phyloP scores from a whole-genome alignment of 306 rosid genomes.

The Hippophae tibetana region DNA sequence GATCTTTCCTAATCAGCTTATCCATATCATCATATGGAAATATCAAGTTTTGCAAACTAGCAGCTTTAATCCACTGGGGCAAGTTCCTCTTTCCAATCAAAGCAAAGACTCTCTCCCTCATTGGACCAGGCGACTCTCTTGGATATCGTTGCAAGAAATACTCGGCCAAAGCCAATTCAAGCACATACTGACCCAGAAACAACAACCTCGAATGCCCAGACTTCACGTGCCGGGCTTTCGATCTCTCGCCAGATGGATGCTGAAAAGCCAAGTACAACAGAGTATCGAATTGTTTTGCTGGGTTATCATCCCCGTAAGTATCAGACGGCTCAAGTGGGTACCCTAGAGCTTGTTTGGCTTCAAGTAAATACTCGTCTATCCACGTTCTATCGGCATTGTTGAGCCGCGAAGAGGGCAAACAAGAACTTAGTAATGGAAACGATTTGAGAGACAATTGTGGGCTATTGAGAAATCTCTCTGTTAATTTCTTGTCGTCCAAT shows the following conservation, averaged over 20 bases:
- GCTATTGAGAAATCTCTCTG: constrained; percentile 75
- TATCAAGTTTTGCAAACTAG: constrained; percentile 88
- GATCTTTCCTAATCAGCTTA: constrained; percentile 62
- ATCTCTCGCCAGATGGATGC: constrained; percentile 79
- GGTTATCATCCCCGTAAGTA: constrained; percentile 59
- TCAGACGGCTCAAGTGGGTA: constrained; percentile 81
- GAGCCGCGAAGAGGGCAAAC: constrained; percentile 71
- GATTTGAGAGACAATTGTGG: constrained; percentile 78
- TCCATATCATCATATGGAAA: constrained; percentile 79
- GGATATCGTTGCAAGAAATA: constrained; percentile 88
- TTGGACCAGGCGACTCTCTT: constrained; percentile 91
- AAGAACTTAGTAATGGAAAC: constrained; percentile 79
- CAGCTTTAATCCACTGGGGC: constrained; percentile 82
- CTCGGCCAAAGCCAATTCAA: constrained; percentile 71
- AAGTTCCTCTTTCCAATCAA: constrained; percentile 74
- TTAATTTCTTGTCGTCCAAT: constrained; percentile 63
- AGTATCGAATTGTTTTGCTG: constrained; percentile 78
- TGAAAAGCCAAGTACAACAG: constrained; percentile 92
- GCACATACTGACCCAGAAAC: constrained; percentile 83
- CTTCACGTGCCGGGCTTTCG: constrained; percentile 63
- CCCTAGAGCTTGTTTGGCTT: constrained; percentile 91
- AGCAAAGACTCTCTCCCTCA: constrained; percentile 89
- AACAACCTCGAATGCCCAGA: constrained; percentile 73
- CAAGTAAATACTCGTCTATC: constrained; percentile 89
- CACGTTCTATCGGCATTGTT: constrained; percentile 72